phyloP scores from a whole-genome alignment of 768 basidiomycete species.

The Kwoniella heveanensis region DNA sequence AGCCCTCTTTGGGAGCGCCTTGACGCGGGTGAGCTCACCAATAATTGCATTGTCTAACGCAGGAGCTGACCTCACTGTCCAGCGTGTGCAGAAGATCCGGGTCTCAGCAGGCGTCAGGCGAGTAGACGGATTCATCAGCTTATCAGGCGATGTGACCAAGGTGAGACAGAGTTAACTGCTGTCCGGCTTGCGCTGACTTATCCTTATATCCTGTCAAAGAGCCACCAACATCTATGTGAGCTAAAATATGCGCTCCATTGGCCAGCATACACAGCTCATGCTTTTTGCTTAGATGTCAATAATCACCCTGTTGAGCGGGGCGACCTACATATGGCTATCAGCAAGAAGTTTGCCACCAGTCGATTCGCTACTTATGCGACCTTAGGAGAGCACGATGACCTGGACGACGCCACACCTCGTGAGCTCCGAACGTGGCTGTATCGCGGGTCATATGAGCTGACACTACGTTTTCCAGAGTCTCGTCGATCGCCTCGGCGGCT shows the following conservation, averaged over 20 bases:
- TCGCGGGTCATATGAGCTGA: too few relatives aligned
- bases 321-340: slow-evolving; percentile 36
- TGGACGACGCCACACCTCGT: slow-evolving; percentile 11
- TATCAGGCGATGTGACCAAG: slow-evolving; percentile 73
- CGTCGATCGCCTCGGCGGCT: slow-evolving; percentile 76
- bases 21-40: slow-evolving; percentile 64
- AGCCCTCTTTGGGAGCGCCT: slow-evolving; percentile 70
- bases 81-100: slow-evolving; percentile 68
- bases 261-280: slow-evolving; percentile 10
- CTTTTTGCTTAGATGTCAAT: slow-evolving; percentile 35
- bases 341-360: slow-evolving; percentile 30
- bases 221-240: slow-evolving; percentile 86
- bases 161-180: slow-evolving; percentile 56
- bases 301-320: slow-evolving; percentile 31
- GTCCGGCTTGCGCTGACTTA: not conserved
- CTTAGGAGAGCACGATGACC: slow-evolving; percentile 14
- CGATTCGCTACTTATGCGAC: slow-evolving; percentile 25
- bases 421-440: too few relatives aligned
- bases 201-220: slow-evolving; percentile 57
- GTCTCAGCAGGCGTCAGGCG: slow-evolving; percentile 61
- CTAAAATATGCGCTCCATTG: slow-evolving; percentile 7
- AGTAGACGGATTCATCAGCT: slow-evolving; percentile 80
- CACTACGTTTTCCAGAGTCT: slow-evolving; percentile 2
- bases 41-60: not conserved
- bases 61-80: slow-evolving; percentile 21